Base-by-base conservation (phyloP, 2,329 filamentous ascomycete species). In the Penicillium fuscoglaucum region DNA sequence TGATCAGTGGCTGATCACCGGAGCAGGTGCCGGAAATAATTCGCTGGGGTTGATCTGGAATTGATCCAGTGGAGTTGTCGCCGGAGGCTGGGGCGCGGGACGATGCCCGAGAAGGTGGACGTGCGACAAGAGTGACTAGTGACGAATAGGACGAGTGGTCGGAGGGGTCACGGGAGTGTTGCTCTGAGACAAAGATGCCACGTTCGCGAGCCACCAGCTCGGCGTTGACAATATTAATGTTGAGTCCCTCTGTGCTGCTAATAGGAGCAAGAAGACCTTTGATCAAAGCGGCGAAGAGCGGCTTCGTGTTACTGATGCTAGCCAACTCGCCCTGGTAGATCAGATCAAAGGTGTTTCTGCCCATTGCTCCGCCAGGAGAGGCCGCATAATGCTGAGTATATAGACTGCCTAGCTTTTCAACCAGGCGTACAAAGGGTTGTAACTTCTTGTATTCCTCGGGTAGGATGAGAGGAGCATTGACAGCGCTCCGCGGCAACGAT, bases 171-270 rank as follows among this genome's bases (percentile, higher is more conserved):
- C 87, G 82, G 3, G 82, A 84, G 61, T 87, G 87, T 39, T 86
- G 86, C 76, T 93, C 90, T 69, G 87, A 90, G 69, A 95, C 87
- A 45, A 88, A 82, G 61, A 95, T 89, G 2, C 90, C 90, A 65
- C 89, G 89, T 66, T 92, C 88, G 62, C 86, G 87, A 21, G 90
- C 90, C 15, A 93, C 84, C 28, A 92, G 79, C 44, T 86, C 83
- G 0, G 90, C 90, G 68, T 95, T 93, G 66, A 95, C 90, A 59
- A 95, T 91, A 76, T 93, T 93, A 66, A 93, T 87, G 67, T 89
- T 87, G 13, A 85, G 73, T 0, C 83, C 86, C 39, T 88, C 86
- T 0, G 82, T 79, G 57, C 87, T 85, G 56, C 84, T 88, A 64
- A 93, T 89, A 1, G 86, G 84, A 1, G 83, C 82, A 7, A 90